Evolutionary conservation across 805 yeast genomes (phyloP), one percentile per base, ranked within the genome.

Genomic region (Hermanozyma aechmeae): DNA sequence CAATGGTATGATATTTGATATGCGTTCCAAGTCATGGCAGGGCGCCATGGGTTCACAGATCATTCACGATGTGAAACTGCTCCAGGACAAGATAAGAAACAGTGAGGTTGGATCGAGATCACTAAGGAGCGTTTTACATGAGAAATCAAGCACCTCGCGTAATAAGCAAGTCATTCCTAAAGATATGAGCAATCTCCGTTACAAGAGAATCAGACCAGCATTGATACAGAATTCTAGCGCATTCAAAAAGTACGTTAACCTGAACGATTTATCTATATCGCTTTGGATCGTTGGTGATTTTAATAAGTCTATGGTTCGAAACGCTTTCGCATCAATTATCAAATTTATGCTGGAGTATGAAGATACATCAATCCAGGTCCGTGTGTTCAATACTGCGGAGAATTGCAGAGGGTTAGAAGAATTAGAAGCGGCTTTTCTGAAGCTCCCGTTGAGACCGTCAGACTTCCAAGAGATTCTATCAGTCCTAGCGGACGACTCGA

Each of bases 1-100:
- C 16, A 81, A 89, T 50, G 97, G 97, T 25, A 76, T 77, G 5
- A 65, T 81, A 12, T 55, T 61, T 34, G 66, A 65, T 3, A 61
- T 78, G 39, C 59, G 54, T 21, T 53, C 60, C 4, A 46, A 64
- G 1, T 58, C 65, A 4, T 79, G 84, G 80, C 74, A 75, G 36
- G 56, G 57, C 24, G 47, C 67, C 2, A 50, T 79, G 43, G 64
- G 73, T 3, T 61, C 53, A 21, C 81, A 77, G 39, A 39, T 76
- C 12, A 53, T 58, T 15, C 61, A 56, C 15, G 97, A 87, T 53
- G 62, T 62, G 13, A 30, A 42, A 2, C 31, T 41, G 5, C 35
- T 72, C 6, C 51, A 56, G 26, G 33, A 34, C 4, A 48, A 49
- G 14, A 38, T 60, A 3, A 31, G 30, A 33, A 15, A 41, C 37